Conservation (phyloP, 2,329 filamentous ascomycete species). For the Exophiala alcalophila region DNA sequence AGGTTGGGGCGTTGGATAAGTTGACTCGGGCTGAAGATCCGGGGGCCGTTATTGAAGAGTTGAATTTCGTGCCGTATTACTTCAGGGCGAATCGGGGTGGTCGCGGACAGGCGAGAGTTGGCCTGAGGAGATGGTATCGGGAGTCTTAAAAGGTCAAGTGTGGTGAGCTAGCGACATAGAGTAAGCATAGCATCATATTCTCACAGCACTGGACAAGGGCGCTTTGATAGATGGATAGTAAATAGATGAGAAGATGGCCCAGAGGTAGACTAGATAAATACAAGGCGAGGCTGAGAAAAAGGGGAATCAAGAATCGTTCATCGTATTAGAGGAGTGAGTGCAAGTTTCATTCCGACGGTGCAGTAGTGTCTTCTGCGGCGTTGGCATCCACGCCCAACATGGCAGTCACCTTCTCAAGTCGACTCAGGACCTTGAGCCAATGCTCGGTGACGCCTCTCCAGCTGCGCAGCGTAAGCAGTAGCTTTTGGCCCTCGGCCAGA, state of each 20-base stretch:
- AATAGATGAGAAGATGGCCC: too few relatives aligned
- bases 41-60: slow-evolving; percentile 31
- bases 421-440: slow-evolving; percentile 14
- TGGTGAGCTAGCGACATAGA: slow-evolving; percentile 1
- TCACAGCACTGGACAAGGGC: too few relatives aligned
- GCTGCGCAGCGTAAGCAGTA: slow-evolving; percentile 6
- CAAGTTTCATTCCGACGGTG: too few relatives aligned
- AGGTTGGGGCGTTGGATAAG: slow-evolving; percentile 1
- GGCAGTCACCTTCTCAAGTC: too few relatives aligned
- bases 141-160: slow-evolving; percentile 1
- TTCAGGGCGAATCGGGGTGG: slow-evolving; percentile 55
- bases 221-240: too few relatives aligned
- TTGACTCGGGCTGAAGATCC: background rate
- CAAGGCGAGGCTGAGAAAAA: too few relatives aligned
- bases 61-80: slow-evolving; percentile 56
- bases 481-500: slow-evolving; percentile 18
- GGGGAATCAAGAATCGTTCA: too few relatives aligned
- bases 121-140: slow-evolving; percentile 21
- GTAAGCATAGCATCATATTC: too few relatives aligned
- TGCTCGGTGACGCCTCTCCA: slow-evolving; percentile 11
- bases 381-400: too few relatives aligned
- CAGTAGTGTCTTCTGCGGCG: too few relatives aligned
- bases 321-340: too few relatives aligned
- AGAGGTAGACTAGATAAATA: too few relatives aligned
- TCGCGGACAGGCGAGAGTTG: slow-evolving; percentile 54